Evolutionary conservation across 2,329 filamentous ascomycete species (phyloP).

Genomic region (Ophiostoma sp.): DNA sequence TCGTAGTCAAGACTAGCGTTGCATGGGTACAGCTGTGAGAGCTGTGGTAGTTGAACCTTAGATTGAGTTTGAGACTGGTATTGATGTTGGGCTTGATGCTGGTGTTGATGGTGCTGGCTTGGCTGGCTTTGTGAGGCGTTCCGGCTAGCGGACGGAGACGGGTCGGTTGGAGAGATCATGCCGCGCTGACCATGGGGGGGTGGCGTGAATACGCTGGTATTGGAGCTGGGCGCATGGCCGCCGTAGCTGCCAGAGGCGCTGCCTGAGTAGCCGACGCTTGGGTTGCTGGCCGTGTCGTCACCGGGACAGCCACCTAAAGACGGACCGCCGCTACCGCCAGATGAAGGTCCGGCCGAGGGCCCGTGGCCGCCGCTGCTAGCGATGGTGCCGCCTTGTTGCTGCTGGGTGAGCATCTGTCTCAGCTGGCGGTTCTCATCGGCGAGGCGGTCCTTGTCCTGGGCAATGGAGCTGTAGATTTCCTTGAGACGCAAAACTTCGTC

Average conservation of each 20-base stretch:
- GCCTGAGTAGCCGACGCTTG: conserved; percentile 46
- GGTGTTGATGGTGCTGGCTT: conserved; percentile 20
- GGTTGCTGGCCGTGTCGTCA: conserved; percentile 44
- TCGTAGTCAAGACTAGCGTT: conserved; percentile 60
- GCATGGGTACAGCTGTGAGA: conserved; percentile 28
- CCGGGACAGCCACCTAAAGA: conserved; percentile 23
- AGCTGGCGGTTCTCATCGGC: conserved; percentile 75
- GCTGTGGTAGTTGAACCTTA: background rate
- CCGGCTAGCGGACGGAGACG: background rate
- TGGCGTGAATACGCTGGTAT: conserved; percentile 44
- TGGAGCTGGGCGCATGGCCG: conserved; percentile 37
- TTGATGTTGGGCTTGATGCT: conserved; percentile 7
- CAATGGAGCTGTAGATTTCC: conserved; percentile 69
- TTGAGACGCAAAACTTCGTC: conserved; percentile 85
- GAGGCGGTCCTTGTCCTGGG: conserved; percentile 69
- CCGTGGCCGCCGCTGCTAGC: conserved; percentile 8
- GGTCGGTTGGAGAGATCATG: conserved; percentile 17
- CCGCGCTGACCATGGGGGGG: conserved; percentile 32
- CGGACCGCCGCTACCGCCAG: conserved; percentile 27
- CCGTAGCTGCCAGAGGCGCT: conserved; percentile 60
- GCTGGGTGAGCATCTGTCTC: conserved; percentile 46
- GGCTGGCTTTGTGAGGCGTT: background rate
- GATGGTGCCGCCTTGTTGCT: conserved; percentile 44
- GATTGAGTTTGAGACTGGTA: background rate
- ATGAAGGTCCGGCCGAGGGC: conserved; percentile 21